These are phyloP conservation scores for Ambrosia artemisiifolia DNA, from an alignment of 129 eudicot species.

Conservation along the genomic window DNA sequence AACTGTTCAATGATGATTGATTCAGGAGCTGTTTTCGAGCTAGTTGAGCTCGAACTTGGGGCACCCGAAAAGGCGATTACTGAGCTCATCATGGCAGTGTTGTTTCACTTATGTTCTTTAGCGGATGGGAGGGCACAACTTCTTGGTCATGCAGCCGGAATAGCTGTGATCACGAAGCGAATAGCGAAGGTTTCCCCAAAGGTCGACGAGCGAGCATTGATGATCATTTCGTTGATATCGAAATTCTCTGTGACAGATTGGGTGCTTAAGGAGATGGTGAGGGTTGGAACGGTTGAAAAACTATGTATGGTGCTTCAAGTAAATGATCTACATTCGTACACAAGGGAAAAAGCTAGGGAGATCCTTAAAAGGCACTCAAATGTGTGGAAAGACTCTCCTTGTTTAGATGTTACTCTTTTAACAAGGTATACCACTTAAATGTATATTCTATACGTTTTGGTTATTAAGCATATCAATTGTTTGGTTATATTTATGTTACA, in stretches of 20 bases:
- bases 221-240: constrained; percentile 42
- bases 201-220: constrained; percentile 48
- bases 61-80: constrained; percentile 40
- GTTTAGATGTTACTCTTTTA: constrained; percentile 35
- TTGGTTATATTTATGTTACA: not conserved
- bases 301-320: constrained; percentile 53
- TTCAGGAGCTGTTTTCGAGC: constrained; percentile 43
- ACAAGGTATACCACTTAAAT: constrained; percentile 30
- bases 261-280: constrained; percentile 55
- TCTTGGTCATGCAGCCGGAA: constrained; percentile 53
- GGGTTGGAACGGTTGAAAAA: constrained; percentile 46
- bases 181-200: constrained; percentile 46
- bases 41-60: constrained; percentile 51
- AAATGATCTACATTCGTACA: constrained; percentile 27
- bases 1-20: constrained; percentile 57
- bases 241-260: constrained; percentile 43
- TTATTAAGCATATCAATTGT: not conserved
- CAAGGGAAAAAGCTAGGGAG: constrained; percentile 54
- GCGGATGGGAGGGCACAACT: constrained; percentile 67
- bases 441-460: constrained; percentile 11
- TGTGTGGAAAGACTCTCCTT: constrained; percentile 61
- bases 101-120: constrained; percentile 50
- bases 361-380: constrained; percentile 49
- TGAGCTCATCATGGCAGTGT: constrained; percentile 46
- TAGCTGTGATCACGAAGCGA: constrained; percentile 53